These are phyloP conservation scores for Ceratobasidium sp. DNA, from an alignment of 1,284 basidiomycete genomes.

Conservation along the genomic window DNA sequence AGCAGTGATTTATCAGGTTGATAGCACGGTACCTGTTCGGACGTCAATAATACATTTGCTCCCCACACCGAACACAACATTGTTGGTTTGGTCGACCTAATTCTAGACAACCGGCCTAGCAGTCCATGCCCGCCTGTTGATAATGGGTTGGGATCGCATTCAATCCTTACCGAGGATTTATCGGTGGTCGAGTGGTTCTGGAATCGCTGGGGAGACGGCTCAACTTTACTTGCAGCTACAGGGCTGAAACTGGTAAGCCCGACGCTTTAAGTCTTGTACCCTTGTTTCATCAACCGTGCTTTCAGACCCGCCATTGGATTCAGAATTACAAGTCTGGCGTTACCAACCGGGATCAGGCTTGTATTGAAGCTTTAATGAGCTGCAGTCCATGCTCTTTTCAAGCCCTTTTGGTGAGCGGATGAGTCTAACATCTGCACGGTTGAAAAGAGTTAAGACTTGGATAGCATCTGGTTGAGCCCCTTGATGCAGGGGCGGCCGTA, in stretches of 20 bases:
- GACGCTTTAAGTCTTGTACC: not conserved
- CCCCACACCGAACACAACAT: slow-evolving; percentile 20
- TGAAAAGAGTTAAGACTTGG: not conserved
- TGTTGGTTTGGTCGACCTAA: not conserved
- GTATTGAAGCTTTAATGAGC: slow-evolving; percentile 11
- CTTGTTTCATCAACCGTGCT: not conserved
- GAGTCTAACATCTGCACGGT: not conserved
- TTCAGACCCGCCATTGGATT: slow-evolving; percentile 31
- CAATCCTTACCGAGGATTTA: slow-evolving; percentile 16
- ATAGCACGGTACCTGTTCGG: not conserved
- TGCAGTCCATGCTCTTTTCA: slow-evolving; percentile 23
- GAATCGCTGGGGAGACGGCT: slow-evolving; percentile 41
- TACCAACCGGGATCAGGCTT: not conserved
- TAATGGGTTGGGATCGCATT: not conserved
- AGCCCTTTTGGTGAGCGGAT: slow-evolving; percentile 24
- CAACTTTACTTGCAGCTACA: slow-evolving; percentile 23
- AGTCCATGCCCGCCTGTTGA: not conserved
- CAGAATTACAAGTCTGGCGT: not conserved
- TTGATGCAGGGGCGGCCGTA: not conserved
- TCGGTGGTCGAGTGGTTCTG: slow-evolving; percentile 24
- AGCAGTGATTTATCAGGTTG: not conserved
- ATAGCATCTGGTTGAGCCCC: slow-evolving; percentile 17
- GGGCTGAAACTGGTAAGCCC: slow-evolving; percentile 30
- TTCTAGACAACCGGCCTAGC: not conserved
- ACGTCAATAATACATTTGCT: not conserved